phyloP scores from a whole-genome alignment of 768 basidiomycete species.

The Mycena maculata region DNA sequence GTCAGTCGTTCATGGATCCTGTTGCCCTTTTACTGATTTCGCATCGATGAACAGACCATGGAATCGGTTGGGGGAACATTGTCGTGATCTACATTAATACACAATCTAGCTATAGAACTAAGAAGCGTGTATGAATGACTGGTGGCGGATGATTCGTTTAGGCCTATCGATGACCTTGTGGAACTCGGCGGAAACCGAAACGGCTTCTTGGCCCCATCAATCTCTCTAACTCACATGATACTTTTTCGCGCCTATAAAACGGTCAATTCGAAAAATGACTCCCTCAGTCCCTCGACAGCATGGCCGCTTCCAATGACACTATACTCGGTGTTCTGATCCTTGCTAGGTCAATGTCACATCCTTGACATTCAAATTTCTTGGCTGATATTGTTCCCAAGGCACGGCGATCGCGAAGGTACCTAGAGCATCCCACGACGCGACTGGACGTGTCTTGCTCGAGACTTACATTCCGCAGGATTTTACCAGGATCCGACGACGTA shows the following conservation, averaged over 20 bases:
- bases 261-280: neutral
- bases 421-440: neutral
- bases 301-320: conserved; percentile 43
- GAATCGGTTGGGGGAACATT: conserved; percentile 49
- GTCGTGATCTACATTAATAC: neutral
- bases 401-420: conserved; percentile 67
- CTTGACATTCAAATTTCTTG: no score
- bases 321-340: conserved; percentile 69
- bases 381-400: conserved; percentile 49
- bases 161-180: no score
- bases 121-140: no score
- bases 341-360: no score
- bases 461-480: conserved; percentile 55
- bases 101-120: no score
- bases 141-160: neutral
- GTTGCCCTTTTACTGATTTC: conserved; percentile 46
- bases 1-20: conserved; percentile 64
- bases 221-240: neutral
- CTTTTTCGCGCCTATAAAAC: neutral
- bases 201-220: no score
- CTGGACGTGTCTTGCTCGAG: neutral
- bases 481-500: conserved; percentile 73
- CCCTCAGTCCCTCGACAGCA: neutral
- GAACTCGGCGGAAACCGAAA: no score
- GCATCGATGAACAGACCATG: conserved; percentile 43